These are phyloP conservation scores for Camellia granthamiana DNA, from an alignment of 148 eudicot genomes.

Conservation along the genomic window DNA sequence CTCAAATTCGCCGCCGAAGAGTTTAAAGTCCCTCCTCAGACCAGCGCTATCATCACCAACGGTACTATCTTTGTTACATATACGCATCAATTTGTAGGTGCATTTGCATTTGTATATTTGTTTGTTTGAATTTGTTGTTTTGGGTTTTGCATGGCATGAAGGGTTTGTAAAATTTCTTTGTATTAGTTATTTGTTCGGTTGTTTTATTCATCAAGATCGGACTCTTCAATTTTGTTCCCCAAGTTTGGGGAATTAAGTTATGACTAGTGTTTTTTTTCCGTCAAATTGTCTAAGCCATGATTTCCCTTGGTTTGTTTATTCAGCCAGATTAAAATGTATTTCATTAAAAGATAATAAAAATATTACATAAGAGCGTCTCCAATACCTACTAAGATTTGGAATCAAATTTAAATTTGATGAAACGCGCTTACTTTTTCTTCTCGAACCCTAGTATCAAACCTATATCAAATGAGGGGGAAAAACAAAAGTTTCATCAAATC, in stretches of 20 bases:
- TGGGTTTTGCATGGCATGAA: neutral
- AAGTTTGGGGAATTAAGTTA: neutral
- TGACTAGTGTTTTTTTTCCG: too few species aligned
- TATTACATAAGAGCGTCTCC: too few species aligned
- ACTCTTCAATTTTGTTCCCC: neutral
- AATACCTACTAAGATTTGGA: too few species aligned
- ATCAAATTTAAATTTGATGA: too few species aligned
- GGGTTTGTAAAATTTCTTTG: neutral
- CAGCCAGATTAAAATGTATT: neutral
- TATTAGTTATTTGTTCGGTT: neutral
- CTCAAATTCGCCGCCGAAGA: constrained; percentile 94
- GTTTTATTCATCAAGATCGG: neutral
- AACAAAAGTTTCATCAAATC: too few species aligned
- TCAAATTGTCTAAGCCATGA: neutral
- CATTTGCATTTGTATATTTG: too few species aligned
- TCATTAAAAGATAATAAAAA: too few species aligned
- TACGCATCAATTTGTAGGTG: too few species aligned
- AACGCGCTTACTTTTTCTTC: too few species aligned
- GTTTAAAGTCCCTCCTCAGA: constrained; percentile 98
- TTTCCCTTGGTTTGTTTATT: neutral
- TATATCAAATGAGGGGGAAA: too few species aligned
- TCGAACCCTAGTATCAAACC: too few species aligned
- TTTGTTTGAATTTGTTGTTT: too few species aligned
- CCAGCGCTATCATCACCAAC: constrained; percentile 96
- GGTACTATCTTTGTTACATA: constrained; percentile 27